Evolutionary conservation across 1,284 basidiomycete species (phyloP).

Genomic region (Sphaerobolus stellatus): DNA sequence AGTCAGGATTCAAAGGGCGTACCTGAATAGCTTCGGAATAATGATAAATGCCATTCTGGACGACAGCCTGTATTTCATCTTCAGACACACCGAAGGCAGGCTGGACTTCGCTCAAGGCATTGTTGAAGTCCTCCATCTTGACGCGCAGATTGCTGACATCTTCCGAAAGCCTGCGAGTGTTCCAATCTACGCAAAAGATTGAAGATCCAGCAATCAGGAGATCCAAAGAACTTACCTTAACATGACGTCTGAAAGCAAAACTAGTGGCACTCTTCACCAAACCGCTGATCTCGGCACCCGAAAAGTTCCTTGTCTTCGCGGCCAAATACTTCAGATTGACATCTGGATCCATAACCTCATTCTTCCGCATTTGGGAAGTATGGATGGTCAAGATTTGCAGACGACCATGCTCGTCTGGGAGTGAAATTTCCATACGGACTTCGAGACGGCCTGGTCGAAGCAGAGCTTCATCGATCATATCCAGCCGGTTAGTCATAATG

Average conservation of each 20-base stretch:
- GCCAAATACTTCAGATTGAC: constrained; percentile 89
- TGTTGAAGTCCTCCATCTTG: constrained; percentile 84
- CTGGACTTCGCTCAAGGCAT: constrained; percentile 92
- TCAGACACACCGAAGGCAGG: constrained; percentile 98
- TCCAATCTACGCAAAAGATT: too few relatives aligned
- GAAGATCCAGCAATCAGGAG: too few relatives aligned
- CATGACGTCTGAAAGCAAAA: constrained; percentile 97
- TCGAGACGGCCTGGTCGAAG: constrained; percentile 97
- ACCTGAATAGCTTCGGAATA: constrained; percentile 77
- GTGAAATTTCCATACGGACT: constrained; percentile 99
- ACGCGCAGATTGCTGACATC: constrained; percentile 94
- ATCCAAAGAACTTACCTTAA: constrained; percentile 96
- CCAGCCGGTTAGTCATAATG: constrained; percentile 99
- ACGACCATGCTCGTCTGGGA: constrained; percentile 93
- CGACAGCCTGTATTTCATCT: constrained; percentile 91
- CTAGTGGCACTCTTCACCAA: constrained; percentile 97
- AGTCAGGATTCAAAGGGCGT: constrained; percentile 39
- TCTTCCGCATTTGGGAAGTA: constrained; percentile 90
- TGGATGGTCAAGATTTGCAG: constrained; percentile 95
- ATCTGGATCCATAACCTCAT: constrained; percentile 87
- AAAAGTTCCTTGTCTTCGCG: constrained; percentile 91
- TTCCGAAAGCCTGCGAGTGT: too few relatives aligned
- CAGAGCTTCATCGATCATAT: constrained; percentile 99
- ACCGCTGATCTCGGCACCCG: constrained; percentile 94
- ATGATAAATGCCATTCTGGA: constrained; percentile 97